A percentile compares a stretch with the other conserved stretches of the same genome.
phyloP scores from a whole-genome alignment of 768 basidiomycete species.

The Dendrothele bispora region DNA sequence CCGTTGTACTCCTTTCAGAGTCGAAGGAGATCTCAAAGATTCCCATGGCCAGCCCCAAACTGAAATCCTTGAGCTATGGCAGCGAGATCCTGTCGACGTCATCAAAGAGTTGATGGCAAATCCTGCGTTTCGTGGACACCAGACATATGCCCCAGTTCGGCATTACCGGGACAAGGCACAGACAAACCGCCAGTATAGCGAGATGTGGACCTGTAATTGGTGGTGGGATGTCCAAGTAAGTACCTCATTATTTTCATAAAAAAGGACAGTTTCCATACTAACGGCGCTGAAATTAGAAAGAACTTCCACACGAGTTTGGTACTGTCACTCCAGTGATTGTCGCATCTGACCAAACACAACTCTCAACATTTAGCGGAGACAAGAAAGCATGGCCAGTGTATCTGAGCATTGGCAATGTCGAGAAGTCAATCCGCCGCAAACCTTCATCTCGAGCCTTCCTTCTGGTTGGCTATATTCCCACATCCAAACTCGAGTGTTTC shows the following conservation, averaged over 20 bases:
- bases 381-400: conserved; percentile 37
- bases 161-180: neutral
- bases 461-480: conserved; percentile 34
- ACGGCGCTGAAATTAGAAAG: conserved; percentile 1
- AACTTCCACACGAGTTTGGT: conserved; percentile 7
- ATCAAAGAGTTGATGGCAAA: conserved; percentile 24
- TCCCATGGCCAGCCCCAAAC: conserved; percentile 5
- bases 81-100: conserved; percentile 21
- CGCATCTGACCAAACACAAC: conserved; percentile 33
- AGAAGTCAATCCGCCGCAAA: conserved; percentile 22
- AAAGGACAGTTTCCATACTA: neutral
- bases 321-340: conserved; percentile 31
- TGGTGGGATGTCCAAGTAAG: conserved; percentile 34
- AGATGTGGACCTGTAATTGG: conserved; percentile 31
- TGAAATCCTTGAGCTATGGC: conserved; percentile 25
- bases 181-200: conserved; percentile 13
- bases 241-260: neutral
- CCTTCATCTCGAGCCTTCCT: conserved; percentile 24
- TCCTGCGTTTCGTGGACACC: conserved; percentile 18
- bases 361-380: conserved; percentile 29
- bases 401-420: conserved; percentile 30
- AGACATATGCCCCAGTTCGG: conserved; percentile 22
- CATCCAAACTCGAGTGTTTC: conserved; percentile 27
- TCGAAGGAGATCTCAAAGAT: conserved; percentile 18
- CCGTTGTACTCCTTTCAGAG: conserved; percentile 17